Conservation (phyloP, 345 rosid genomes). For the Moricandia moricandioides region DNA sequence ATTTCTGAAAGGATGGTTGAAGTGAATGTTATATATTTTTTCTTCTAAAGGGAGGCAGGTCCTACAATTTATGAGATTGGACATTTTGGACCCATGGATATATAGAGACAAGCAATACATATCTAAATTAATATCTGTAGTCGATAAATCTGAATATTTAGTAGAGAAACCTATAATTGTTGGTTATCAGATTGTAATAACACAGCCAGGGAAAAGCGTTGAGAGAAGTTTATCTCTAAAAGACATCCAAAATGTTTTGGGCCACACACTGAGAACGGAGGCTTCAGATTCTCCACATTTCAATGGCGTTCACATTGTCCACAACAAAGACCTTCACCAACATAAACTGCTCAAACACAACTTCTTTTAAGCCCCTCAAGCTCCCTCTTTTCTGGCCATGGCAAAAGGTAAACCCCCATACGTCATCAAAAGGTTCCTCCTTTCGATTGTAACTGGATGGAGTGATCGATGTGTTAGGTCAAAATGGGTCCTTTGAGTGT, state of each 20-base stretch:
- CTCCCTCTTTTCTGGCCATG: conserved; percentile 85
- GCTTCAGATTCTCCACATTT: neutral
- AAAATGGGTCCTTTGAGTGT: conserved; percentile 83
- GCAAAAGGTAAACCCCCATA: conserved; percentile 53
- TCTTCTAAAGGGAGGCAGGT: too few species aligned
- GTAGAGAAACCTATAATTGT: too few species aligned
- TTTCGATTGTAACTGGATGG: neutral
- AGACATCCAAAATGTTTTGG: neutral
- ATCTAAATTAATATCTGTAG: too few species aligned
- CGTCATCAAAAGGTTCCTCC: neutral
- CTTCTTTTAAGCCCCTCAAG: conserved; percentile 55
- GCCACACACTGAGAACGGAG: conserved; percentile 21
- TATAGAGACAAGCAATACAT: too few species aligned
- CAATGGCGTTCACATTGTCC: conserved; percentile 52
- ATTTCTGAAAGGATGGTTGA: too few species aligned
- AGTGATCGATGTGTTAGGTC: conserved; percentile 40
- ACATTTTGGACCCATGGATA: too few species aligned
- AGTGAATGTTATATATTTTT: too few species aligned
- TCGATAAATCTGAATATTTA: too few species aligned
- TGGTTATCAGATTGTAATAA: too few species aligned
- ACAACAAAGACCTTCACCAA: conserved; percentile 26
- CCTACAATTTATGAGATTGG: too few species aligned
- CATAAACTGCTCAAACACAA: conserved; percentile 40
- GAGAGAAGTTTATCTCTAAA: too few species aligned
- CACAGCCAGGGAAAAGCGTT: too few species aligned